Evolutionary conservation across 305 asterid species (phyloP).

Genomic region (Rubia occidens): DNA sequence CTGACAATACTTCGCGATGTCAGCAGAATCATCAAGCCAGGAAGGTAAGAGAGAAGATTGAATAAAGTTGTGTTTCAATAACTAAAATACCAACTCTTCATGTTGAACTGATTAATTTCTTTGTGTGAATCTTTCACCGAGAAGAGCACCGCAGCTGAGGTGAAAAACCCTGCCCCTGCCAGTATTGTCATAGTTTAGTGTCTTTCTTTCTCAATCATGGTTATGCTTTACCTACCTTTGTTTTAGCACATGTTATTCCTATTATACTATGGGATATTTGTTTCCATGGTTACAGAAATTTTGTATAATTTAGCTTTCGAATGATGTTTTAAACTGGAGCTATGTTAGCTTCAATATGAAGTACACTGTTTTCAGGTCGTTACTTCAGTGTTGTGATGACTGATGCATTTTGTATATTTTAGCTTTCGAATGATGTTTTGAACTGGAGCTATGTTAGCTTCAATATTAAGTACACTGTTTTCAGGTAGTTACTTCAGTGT

Average conservation of each 20-base stretch:
- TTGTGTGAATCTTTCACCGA: too few relatives aligned
- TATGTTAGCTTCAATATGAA: neutral
- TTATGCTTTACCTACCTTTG: neutral
- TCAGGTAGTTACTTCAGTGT: too few relatives aligned
- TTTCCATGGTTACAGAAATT: neutral
- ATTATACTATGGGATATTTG: neutral
- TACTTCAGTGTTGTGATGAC: neutral
- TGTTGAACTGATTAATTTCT: too few relatives aligned
- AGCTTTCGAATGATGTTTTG: neutral
- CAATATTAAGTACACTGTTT: neutral
- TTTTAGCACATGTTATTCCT: neutral
- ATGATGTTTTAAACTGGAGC: neutral
- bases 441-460: neutral
- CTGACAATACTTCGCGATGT: slow-evolving; percentile 71
- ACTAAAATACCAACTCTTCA: too few relatives aligned
- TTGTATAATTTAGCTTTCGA: neutral
- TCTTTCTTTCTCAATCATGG: neutral
- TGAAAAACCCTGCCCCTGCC: too few relatives aligned
- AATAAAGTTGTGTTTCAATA: too few relatives aligned
- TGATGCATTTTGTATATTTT: neutral
- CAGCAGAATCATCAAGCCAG: slow-evolving; percentile 90
- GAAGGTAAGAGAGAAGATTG: slow-evolving; percentile 80
- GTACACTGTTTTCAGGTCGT: neutral
- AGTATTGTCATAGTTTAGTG: too few relatives aligned
- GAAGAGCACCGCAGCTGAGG: too few relatives aligned